Evolutionary conservation across 2,329 filamentous ascomycete species (phyloP).

Genomic region (Penicillium crustosum): DNA sequence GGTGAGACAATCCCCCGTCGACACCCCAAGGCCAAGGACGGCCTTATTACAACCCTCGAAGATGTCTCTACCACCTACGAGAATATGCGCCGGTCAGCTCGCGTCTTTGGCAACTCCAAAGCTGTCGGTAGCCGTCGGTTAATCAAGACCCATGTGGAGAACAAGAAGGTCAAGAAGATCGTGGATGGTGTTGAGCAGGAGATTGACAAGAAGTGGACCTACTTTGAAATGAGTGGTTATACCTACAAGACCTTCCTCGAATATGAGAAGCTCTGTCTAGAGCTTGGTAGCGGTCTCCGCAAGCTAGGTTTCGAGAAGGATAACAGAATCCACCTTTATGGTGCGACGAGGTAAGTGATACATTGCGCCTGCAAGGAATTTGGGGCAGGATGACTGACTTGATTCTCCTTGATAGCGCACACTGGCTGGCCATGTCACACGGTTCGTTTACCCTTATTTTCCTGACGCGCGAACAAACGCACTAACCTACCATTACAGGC

Average conservation of each 20-base stretch:
- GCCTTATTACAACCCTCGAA: constrained; percentile 65
- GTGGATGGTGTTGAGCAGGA: constrained; percentile 76
- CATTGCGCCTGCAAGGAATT: background rate
- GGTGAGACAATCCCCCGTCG: constrained; percentile 85
- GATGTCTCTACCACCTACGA: constrained; percentile 77
- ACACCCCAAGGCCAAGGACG: constrained; percentile 69
- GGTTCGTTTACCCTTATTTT: constrained; percentile 41
- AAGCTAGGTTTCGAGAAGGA: constrained; percentile 68
- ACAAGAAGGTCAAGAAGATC: constrained; percentile 85
- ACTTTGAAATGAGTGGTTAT: constrained; percentile 79
- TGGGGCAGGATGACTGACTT: constrained; percentile 13
- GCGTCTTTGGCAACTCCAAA: constrained; percentile 61
- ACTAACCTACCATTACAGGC: constrained; percentile 37
- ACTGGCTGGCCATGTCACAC: constrained; percentile 84
- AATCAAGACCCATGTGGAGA: constrained; percentile 75
- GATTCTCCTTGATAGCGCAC: constrained; percentile 52
- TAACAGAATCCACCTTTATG: constrained; percentile 77
- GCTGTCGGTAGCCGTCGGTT: constrained; percentile 72
- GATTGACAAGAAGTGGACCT: constrained; percentile 89
- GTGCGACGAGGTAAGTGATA: constrained; percentile 67
- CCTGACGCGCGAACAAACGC: background rate
- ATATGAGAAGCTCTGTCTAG: constrained; percentile 68
- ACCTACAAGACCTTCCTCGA: constrained; percentile 75
- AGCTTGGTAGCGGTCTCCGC: constrained; percentile 71
- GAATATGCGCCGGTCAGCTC: constrained; percentile 68